Evolutionary conservation across 176 grass and related monocot species (phyloP).

Genomic region (Raddia guianensis): DNA sequence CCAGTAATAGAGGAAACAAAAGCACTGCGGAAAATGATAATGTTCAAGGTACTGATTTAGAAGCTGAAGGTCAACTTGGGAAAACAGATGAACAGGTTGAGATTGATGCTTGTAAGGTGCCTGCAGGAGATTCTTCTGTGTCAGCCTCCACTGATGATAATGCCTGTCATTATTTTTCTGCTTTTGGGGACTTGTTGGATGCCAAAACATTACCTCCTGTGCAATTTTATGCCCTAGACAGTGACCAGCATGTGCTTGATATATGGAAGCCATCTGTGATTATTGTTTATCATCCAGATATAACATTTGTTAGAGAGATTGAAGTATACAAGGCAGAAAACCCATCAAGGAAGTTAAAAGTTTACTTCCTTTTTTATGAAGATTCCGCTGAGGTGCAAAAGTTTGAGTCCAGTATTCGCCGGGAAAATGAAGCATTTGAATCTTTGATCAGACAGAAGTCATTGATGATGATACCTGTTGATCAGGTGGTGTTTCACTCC

Average conservation of each 20-base stretch:
- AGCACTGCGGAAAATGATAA: conserved; percentile 38
- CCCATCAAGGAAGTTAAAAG: conserved; percentile 66
- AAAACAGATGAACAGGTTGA: conserved; percentile 42
- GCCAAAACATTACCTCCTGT: conserved; percentile 71
- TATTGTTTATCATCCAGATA: conserved; percentile 94
- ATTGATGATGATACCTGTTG: conserved; percentile 91
- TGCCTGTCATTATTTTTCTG: conserved; percentile 15
- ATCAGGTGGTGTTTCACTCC: conserved; percentile 67
- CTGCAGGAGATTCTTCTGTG: conserved; percentile 13
- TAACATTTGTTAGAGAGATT: conserved; percentile 92
- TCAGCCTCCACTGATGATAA: conserved; percentile 16
- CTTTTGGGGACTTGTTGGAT: conserved; percentile 28
- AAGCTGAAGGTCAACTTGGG: conserved; percentile 33
- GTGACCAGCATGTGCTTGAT: conserved; percentile 75
- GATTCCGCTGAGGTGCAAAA: conserved; percentile 89
- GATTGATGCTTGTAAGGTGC: conserved; percentile 34
- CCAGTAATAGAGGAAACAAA: conserved; percentile 41
- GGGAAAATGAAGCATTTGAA: conserved; percentile 94
- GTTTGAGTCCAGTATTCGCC: conserved; percentile 80
- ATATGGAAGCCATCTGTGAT: conserved; percentile 79
- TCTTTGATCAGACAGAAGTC: conserved; percentile 95
- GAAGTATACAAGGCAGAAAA: conserved; percentile 96
- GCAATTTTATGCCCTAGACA: conserved; percentile 85
- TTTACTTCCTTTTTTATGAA: conserved; percentile 97
- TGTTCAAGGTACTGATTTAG: conserved; percentile 39